These are phyloP conservation scores for Mucor circinelloides DNA, from an alignment of 371 early-diverging fungal species.

Conservation along the genomic window DNA sequence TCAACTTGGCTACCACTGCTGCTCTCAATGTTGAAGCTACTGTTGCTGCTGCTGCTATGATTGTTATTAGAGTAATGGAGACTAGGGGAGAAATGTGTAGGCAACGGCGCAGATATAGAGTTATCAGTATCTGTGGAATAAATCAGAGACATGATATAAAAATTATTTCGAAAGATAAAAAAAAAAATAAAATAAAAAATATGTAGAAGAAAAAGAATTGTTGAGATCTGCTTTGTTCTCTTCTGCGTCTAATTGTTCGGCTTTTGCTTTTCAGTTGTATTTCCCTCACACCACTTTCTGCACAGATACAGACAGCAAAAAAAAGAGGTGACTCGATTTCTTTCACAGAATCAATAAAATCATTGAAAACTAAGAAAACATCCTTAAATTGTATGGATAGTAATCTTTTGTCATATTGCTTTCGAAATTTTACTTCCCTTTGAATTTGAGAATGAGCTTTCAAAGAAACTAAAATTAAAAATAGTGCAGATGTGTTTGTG, in stretches of 20 bases:
- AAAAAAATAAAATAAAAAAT: not conserved
- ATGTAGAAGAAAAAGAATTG: not conserved
- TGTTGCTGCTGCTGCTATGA: not conserved
- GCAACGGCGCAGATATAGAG: slow-evolving; percentile 19
- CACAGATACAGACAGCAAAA: not conserved
- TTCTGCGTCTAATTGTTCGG: not conserved
- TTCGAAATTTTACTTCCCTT: not conserved
- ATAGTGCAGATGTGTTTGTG: not conserved
- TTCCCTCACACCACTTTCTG: not conserved
- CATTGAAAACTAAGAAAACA: not conserved
- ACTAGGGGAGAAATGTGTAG: slow-evolving; percentile 21
- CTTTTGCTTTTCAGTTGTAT: not conserved
- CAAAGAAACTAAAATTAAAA: not conserved
- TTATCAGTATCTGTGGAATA: slow-evolving; percentile 23
- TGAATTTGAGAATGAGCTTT: not conserved
- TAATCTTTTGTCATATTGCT: not conserved
- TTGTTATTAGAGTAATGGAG: slow-evolving; percentile 2
- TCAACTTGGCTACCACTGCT: slow-evolving; percentile 4
- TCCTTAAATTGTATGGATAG: not conserved
- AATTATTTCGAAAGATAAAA: not conserved
- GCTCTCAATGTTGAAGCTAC: slow-evolving; percentile 1
- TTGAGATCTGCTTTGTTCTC: not conserved
- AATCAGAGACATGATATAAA: slow-evolving; percentile 8
- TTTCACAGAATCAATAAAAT: not conserved
- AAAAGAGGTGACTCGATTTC: slow-evolving; percentile 1